Evolutionary conservation across 1,284 basidiomycete genomes (phyloP), one percentile per base, ranked within the genome.

Genomic region (Microbotryomycetes sp.): DNA sequence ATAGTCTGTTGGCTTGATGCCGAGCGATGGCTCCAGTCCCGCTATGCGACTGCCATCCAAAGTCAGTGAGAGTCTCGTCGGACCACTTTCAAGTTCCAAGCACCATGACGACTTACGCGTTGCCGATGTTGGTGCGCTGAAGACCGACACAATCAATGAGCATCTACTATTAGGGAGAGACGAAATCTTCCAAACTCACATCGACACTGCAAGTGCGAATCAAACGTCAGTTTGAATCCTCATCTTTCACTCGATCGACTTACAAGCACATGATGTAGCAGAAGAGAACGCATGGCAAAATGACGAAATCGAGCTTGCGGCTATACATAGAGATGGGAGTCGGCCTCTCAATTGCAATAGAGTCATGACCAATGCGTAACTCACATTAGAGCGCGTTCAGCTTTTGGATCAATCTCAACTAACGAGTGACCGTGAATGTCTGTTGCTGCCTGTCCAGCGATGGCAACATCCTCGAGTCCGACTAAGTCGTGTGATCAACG

Each of bases 21-120:
- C 66, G 45, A 86, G 76, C 49, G 80, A 78, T 47, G 74, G 79
- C 67, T 82, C 80, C 30, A 85, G 72, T 6, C 83, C 83, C 6
- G 83, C 83, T 2, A 84, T 77, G 2, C 80, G 78, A 31, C 30
- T 15, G 50, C 22, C 30, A 52, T n/a, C 25, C n/a, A 30, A 3
- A 19, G 5, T 28, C 9, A 30, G 23, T 29, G 25, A 52, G 50
- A 12, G 50, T 1, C 28, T 7, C 23, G 16, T 15, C 16, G 14
- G 47, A 15, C 14, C 47, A 49, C 23, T 49, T 26, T 29, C 50
- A 19, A 52, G 6, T 30, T 5, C 23, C 15, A 19, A 14, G 25
- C n/a, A 30, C 26, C 9, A 30, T 52, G n/a, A 19, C 1, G 30
- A 29, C 50, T 52, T 29, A 52, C 50, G 36, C 36, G 36, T 42